phyloP scores from a whole-genome alignment of 2,329 filamentous ascomycete species.

The Claviceps digitariae region DNA sequence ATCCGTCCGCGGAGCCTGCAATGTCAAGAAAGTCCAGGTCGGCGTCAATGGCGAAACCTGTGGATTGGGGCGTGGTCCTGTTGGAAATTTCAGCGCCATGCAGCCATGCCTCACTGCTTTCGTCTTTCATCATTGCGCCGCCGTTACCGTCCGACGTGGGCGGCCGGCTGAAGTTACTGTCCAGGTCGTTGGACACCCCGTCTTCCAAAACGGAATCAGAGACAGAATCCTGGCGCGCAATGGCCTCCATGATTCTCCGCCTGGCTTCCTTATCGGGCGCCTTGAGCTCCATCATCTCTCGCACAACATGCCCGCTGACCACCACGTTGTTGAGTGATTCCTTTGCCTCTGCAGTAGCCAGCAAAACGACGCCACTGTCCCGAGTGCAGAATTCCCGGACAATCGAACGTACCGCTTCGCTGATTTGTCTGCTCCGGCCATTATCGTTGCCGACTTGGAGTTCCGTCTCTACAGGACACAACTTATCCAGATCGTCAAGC shows the following conservation, averaged over 20 bases:
- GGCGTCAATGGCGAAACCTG: slow-evolving; percentile 59
- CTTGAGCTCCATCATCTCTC: slow-evolving; percentile 79
- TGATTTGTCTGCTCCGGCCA: slow-evolving; percentile 79
- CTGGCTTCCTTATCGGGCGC: slow-evolving; percentile 87
- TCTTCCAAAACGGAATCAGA: not conserved
- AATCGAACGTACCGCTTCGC: slow-evolving; percentile 73
- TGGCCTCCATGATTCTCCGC: slow-evolving; percentile 67
- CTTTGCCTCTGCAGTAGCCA: slow-evolving; percentile 87
- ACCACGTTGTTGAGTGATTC: slow-evolving; percentile 84
- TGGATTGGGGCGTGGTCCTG: slow-evolving; percentile 21
- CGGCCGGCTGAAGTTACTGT: slow-evolving; percentile 37
- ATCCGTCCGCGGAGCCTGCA: slow-evolving; percentile 88
- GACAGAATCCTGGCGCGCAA: slow-evolving; percentile 46
- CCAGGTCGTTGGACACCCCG: slow-evolving; percentile 23
- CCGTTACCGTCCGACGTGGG: slow-evolving; percentile 40
- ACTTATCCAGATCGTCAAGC: slow-evolving; percentile 81
- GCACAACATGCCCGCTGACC: slow-evolving; percentile 79
- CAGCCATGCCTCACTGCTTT: slow-evolving; percentile 57
- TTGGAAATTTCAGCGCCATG: slow-evolving; percentile 47
- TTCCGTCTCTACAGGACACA: slow-evolving; percentile 90
- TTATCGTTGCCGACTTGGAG: slow-evolving; percentile 90
- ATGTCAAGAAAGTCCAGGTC: slow-evolving; percentile 85
- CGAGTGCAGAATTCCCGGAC: slow-evolving; percentile 72
- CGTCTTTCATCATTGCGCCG: slow-evolving; percentile 21
- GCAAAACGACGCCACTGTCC: slow-evolving; percentile 68